Evolutionary conservation across 2,329 filamentous ascomycete genomes (phyloP).

Genomic region (Colletotrichum coccodes): DNA sequence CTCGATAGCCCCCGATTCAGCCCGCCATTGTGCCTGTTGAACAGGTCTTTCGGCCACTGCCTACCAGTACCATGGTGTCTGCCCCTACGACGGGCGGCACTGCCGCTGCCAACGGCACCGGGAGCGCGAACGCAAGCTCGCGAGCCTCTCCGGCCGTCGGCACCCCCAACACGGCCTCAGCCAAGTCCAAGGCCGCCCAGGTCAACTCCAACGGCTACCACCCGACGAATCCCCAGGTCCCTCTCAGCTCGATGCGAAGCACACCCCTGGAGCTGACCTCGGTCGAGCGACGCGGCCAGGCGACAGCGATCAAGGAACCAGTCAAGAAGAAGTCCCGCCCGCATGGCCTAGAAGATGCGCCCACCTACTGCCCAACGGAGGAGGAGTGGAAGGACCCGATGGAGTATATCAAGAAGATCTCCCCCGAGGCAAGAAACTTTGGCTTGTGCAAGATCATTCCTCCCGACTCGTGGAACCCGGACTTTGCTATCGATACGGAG

Average conservation of each 20-base stretch:
- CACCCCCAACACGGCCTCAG: slow-evolving; percentile 44
- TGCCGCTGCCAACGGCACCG: slow-evolving; percentile 44
- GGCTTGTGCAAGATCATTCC: slow-evolving; percentile 97
- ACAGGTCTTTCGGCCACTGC: neutral
- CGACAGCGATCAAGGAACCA: slow-evolving; percentile 79
- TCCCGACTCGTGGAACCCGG: slow-evolving; percentile 91
- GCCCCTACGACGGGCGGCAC: slow-evolving; percentile 49
- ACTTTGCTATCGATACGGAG: slow-evolving; percentile 97
- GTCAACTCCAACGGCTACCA: slow-evolving; percentile 65
- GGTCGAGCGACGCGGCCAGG: slow-evolving; percentile 90
- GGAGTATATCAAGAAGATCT: slow-evolving; percentile 92
- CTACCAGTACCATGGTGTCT: slow-evolving; percentile 48
- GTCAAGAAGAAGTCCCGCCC: slow-evolving; percentile 82
- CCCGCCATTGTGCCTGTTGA: slow-evolving; percentile 14
- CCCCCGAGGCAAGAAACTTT: slow-evolving; percentile 85
- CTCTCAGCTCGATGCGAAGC: slow-evolving; percentile 67
- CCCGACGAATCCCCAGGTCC: slow-evolving; percentile 58
- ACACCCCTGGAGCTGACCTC: slow-evolving; percentile 83
- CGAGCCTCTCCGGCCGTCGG: slow-evolving; percentile 62
- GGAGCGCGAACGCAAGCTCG: slow-evolving; percentile 60
- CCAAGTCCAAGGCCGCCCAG: slow-evolving; percentile 60
- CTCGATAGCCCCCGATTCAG: neutral
- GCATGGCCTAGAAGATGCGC: slow-evolving; percentile 88
- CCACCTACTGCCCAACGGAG: slow-evolving; percentile 88
- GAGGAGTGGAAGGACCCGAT: slow-evolving; percentile 96